Evolutionary conservation across 257 asterid species (phyloP).

Genomic region (Orobanche coerulescens): DNA sequence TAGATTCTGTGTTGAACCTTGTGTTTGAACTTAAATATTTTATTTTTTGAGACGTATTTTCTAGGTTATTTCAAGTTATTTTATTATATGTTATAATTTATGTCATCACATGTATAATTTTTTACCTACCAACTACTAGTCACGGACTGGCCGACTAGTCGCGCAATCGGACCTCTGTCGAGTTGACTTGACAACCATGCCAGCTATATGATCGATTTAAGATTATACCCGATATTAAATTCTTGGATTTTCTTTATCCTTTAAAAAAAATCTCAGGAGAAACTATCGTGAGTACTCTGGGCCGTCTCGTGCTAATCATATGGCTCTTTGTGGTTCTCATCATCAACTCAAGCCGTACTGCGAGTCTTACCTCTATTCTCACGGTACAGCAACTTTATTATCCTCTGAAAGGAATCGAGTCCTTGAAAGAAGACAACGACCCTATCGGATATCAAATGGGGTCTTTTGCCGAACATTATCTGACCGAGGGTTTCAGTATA

Average conservation of each 20-base stretch:
- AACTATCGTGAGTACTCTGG: slow-evolving; percentile 45
- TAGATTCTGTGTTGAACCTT: too few species aligned
- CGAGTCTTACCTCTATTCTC: slow-evolving; percentile 57
- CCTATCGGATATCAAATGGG: slow-evolving; percentile 53
- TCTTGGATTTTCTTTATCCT: slow-evolving; percentile 6
- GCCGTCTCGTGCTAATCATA: slow-evolving; percentile 47
- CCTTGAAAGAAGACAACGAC: slow-evolving; percentile 37
- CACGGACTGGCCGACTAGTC: too few species aligned
- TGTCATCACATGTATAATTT: too few species aligned
- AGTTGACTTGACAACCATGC: too few species aligned
- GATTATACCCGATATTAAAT: background rate
- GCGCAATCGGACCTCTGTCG: too few species aligned
- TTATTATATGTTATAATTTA: too few species aligned
- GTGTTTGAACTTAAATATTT: too few species aligned
- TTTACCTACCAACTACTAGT: too few species aligned
- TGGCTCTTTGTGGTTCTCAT: slow-evolving; percentile 67
- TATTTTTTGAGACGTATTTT: too few species aligned
- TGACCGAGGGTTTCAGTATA: slow-evolving; percentile 38
- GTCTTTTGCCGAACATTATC: slow-evolving; percentile 44
- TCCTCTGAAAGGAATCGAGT: slow-evolving; percentile 50
- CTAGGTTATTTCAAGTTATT: too few species aligned
- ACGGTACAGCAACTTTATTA: slow-evolving; percentile 58
- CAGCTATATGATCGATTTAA: too few species aligned
- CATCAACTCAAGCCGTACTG: slow-evolving; percentile 58
- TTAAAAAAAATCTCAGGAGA: slow-evolving; percentile 42